Conservation (phyloP, 306 rosid genomes). For the barrel medic (Medicago truncatula) region MtrunA17r5.0-ANR NC_053048.1:48112001-48112500, state of each 20-base stretch:
- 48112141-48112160: conserved; percentile 58
- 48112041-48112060: neutral
- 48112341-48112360: conserved; percentile 20
- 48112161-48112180: conserved; percentile 63
- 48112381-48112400: conserved; percentile 25
- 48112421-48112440: conserved; percentile 23
- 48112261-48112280: conserved; percentile 10
- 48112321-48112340: conserved; percentile 40
- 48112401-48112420: conserved; percentile 30
- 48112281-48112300: conserved; percentile 24
- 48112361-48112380: conserved; percentile 8
- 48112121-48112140: conserved; percentile 70
- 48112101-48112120: conserved; percentile 61
- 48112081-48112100: conserved; percentile 24
- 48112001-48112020: conserved; percentile 52
- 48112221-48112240: conserved; percentile 35
- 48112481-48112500: neutral
- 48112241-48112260: conserved; percentile 15
- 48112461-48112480: conserved; percentile 5
- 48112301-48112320: conserved; percentile 26
- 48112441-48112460: conserved; percentile 24
- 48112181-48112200: conserved; percentile 67
- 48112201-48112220: conserved; percentile 50
- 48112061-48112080: conserved; percentile 20
- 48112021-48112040: conserved; percentile 29